A percentile compares a stretch with the other conserved stretches of the same genome.
Evolutionary conservation across 2,329 filamentous ascomycete species (phyloP).

Genomic region (Botrytis cinerea): DNA sequence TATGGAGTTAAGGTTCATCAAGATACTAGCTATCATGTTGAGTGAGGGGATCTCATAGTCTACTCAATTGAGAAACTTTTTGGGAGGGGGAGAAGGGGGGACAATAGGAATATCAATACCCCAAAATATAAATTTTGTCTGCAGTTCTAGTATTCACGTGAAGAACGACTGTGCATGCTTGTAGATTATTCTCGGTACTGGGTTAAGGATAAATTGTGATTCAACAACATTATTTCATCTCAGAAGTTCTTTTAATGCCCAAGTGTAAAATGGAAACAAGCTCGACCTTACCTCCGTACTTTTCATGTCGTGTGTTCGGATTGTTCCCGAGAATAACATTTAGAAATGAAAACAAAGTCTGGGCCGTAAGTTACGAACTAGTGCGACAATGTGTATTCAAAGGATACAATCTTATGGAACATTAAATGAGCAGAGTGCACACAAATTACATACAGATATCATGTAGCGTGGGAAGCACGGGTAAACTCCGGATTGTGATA

Average conservation of each 20-base stretch:
- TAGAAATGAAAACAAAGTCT: not conserved
- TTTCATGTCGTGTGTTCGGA: fast-evolving
- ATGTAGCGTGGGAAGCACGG: not conserved
- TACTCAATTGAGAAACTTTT: no score
- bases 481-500: not conserved
- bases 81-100: no score
- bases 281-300: not conserved
- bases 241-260: no score
- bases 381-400: fast-evolving
- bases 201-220: fast-evolving
- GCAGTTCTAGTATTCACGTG: not conserved
- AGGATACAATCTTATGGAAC: not conserved
- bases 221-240: no score
- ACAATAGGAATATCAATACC: not conserved
- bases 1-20: not conserved
- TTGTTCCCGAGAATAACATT: fast-evolving
- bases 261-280: not conserved
- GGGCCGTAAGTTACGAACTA: fast-evolving
- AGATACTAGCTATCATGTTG: not conserved
- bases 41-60: not conserved
- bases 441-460: not conserved
- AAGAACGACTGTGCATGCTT: not conserved
- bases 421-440: not conserved
- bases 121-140: not conserved
- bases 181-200: not conserved